Evolutionary conservation across 1,139 yeast genomes (phyloP).

Genomic region (Kodamaea sp.): DNA sequence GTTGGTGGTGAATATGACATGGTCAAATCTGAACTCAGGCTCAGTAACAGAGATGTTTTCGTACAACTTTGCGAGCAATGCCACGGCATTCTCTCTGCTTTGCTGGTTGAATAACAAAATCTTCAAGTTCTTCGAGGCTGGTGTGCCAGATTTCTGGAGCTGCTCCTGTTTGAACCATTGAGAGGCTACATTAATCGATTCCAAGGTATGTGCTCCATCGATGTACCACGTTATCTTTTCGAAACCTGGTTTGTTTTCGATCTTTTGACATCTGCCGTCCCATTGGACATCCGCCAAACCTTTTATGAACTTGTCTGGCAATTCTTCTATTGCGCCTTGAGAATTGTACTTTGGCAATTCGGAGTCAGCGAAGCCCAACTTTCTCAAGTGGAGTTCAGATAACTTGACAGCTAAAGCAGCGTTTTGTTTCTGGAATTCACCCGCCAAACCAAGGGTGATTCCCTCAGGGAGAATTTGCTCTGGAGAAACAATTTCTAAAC

Average conservation of each 20-base stretch:
- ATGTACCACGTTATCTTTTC: slow-evolving; percentile 68
- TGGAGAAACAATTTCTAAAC: slow-evolving; percentile 52
- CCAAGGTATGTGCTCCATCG: slow-evolving; percentile 96
- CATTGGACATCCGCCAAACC: slow-evolving; percentile 77
- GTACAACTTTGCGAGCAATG: slow-evolving; percentile 57
- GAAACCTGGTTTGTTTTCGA: slow-evolving; percentile 43
- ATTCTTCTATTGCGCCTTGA: slow-evolving; percentile 22
- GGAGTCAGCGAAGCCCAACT: slow-evolving; percentile 38
- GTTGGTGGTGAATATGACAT: slow-evolving; percentile 86
- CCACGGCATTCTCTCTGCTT: slow-evolving; percentile 75
- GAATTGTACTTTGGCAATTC: slow-evolving; percentile 25
- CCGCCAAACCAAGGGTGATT: slow-evolving; percentile 74
- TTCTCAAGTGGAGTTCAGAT: slow-evolving; percentile 60
- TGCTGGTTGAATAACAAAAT: slow-evolving; percentile 90
- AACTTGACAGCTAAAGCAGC: slow-evolving; percentile 88
- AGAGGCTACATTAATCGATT: slow-evolving; percentile 78
- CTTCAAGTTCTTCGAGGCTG: slow-evolving; percentile 20
- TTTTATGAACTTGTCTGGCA: slow-evolving; percentile 56
- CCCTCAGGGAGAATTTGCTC: slow-evolving; percentile 29
- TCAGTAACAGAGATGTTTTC: slow-evolving; percentile 28
- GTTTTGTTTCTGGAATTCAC: slow-evolving; percentile 80
- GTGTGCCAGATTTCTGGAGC: slow-evolving; percentile 1
- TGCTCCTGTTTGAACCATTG: slow-evolving; percentile 63
- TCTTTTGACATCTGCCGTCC: slow-evolving; percentile 94
- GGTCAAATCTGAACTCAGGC: slow-evolving; percentile 53